Percentiles rank a stretch among this genome's conserved stretches.
Evolutionary conservation across 148 eudicot genomes (phyloP).

Genomic region (Gaultheria prostrata): DNA sequence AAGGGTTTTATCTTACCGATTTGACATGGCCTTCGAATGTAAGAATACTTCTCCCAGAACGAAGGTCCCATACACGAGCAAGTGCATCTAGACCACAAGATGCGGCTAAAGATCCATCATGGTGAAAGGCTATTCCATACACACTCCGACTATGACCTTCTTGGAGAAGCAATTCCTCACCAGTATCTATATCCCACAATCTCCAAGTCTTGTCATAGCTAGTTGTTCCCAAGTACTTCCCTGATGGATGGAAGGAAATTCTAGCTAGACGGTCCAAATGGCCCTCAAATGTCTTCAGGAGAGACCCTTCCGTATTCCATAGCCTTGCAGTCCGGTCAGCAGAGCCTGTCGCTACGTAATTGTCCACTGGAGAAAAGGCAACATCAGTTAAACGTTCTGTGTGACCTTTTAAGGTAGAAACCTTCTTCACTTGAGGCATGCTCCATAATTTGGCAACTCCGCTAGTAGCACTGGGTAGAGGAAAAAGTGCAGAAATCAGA

Average conservation of each 20-base stretch:
- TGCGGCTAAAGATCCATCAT: conserved; percentile 90
- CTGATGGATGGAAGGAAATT: conserved; percentile 85
- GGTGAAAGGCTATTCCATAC: conserved; percentile 77
- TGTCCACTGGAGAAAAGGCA: conserved; percentile 65
- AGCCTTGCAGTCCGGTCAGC: conserved; percentile 86
- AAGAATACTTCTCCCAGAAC: conserved; percentile 89
- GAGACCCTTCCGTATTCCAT: conserved; percentile 67
- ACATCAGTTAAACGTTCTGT: conserved; percentile 84
- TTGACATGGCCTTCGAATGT: conserved; percentile 95
- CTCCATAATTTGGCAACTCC: conserved; percentile 94
- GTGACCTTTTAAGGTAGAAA: conserved; percentile 77
- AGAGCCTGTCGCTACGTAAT: conserved; percentile 79
- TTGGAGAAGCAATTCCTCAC: conserved; percentile 86
- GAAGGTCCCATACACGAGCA: conserved; percentile 95
- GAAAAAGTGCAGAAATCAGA: background rate
- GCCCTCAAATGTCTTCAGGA: conserved; percentile 65
- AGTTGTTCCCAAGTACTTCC: conserved; percentile 88
- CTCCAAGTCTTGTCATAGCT: conserved; percentile 99
- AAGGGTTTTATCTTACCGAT: conserved; percentile 45
- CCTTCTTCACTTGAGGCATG: conserved; percentile 69
- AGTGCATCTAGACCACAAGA: conserved; percentile 90
- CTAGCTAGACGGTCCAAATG: conserved; percentile 94
- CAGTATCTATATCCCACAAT: conserved; percentile 83
- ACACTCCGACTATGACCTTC: conserved; percentile 98
- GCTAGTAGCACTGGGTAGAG: conserved; percentile 49